Conservation (phyloP, 768 basidiomycete genomes). For the Macrolepiota albuminosa region DNA sequence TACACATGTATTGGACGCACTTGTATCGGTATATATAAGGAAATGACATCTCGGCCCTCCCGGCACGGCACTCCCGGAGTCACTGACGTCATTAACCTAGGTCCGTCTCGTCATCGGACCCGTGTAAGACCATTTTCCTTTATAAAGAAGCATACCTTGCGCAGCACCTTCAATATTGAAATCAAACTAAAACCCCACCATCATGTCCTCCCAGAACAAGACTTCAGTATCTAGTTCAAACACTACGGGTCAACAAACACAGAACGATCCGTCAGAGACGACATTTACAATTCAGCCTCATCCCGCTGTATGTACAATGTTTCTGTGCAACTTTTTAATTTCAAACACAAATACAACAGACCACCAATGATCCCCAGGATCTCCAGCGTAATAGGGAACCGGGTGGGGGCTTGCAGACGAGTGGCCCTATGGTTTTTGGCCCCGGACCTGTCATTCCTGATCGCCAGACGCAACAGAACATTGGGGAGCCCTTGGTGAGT, state of each 20-base stretch:
- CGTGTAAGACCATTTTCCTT: background rate
- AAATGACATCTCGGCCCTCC: background rate
- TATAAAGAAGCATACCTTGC: background rate
- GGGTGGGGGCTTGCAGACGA: constrained; percentile 30
- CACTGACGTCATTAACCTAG: background rate
- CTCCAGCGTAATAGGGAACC: constrained; percentile 30
- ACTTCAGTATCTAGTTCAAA: background rate
- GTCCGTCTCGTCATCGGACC: background rate
- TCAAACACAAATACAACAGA: constrained; percentile 27
- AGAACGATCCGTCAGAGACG: constrained; percentile 26
- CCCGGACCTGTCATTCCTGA: constrained; percentile 48
- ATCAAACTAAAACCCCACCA: background rate
- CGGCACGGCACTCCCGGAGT: background rate
- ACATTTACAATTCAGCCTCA: constrained; percentile 53
- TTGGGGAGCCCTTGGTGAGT: constrained; percentile 47
- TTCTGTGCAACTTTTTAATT: background rate
- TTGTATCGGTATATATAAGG: background rate
- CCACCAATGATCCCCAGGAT: constrained; percentile 56
- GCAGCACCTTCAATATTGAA: background rate
- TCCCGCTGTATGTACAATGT: constrained; percentile 45
- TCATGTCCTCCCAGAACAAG: constrained; percentile 8
- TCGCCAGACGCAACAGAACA: constrained; percentile 34
- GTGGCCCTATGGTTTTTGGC: constrained; percentile 30
- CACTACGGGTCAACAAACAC: constrained; percentile 6
- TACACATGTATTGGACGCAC: background rate